phyloP scores from a whole-genome alignment of 495 filamentous ascomycete genomes.

The Penicillium paradoxum region DNA sequence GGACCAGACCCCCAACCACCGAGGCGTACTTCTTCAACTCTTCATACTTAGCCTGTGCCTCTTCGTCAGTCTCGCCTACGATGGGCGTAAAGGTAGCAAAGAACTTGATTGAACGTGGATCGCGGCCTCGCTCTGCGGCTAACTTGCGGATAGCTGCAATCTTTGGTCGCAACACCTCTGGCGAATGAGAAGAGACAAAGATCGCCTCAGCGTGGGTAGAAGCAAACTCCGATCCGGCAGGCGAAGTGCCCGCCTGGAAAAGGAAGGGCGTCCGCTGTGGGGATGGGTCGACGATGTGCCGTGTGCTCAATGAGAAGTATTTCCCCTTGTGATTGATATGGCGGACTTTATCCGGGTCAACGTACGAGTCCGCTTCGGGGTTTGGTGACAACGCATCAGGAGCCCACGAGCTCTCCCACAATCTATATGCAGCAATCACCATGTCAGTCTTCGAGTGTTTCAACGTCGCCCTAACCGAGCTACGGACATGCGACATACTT shows the following conservation, averaged over 20 bases:
- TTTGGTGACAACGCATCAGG: constrained; percentile 48
- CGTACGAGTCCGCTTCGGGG: constrained; percentile 46
- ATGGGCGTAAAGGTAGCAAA: constrained; percentile 56
- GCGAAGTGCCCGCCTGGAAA: constrained; percentile 59
- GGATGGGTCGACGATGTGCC: constrained; percentile 55
- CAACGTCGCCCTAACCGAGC: background rate
- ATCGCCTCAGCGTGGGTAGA: constrained; percentile 60
- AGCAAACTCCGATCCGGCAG: constrained; percentile 54
- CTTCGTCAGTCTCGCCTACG: constrained; percentile 52
- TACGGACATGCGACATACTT: constrained; percentile 28
- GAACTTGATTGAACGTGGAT: constrained; percentile 54
- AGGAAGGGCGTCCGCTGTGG: constrained; percentile 60
- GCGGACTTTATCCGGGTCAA: constrained; percentile 51
- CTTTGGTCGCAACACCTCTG: constrained; percentile 46
- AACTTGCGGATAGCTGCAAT: constrained; percentile 51
- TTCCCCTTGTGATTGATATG: constrained; percentile 57
- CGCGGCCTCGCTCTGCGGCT: constrained; percentile 47
- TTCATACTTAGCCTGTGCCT: constrained; percentile 49
- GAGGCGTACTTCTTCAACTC: constrained; percentile 49
- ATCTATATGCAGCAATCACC: constrained; percentile 20
- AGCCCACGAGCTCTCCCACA: constrained; percentile 60
- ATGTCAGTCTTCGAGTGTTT: background rate
- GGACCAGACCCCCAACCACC: constrained; percentile 51
- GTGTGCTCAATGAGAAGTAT: constrained; percentile 48
- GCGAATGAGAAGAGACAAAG: constrained; percentile 55